These are phyloP conservation scores for Adansonia digitata DNA, from an alignment of 345 rosid species.

Conservation along the genomic window DNA sequence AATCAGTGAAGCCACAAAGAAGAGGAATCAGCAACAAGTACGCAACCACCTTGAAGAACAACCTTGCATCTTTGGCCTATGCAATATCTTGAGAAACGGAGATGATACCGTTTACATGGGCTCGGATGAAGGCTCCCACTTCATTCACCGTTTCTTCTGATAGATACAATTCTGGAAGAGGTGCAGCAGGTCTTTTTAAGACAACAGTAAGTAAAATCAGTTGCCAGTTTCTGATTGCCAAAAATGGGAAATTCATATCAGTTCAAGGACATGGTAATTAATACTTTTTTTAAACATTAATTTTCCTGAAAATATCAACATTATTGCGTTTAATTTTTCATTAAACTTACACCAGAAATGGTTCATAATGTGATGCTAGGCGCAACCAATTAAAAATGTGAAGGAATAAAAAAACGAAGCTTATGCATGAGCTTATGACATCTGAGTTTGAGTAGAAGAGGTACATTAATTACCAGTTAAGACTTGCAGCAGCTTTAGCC, in stretches of 20 bases:
- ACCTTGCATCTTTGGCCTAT: constrained; percentile 60
- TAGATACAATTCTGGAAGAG: constrained; percentile 68
- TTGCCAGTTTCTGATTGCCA: constrained; percentile 7
- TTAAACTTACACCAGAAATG: background rate
- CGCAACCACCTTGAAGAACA: constrained; percentile 54
- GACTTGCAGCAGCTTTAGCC: constrained; percentile 96
- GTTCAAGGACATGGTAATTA: too few species aligned
- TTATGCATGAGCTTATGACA: too few species aligned
- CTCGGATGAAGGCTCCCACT: constrained; percentile 38
- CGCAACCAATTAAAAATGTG: background rate
- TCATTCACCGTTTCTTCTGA: constrained; percentile 61
- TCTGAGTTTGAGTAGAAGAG: background rate
- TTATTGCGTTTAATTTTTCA: background rate
- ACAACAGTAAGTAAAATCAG: constrained; percentile 6
- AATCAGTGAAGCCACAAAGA: constrained; percentile 63
- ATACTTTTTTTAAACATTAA: too few species aligned
- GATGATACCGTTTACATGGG: constrained; percentile 50
- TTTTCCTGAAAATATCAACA: too few species aligned
- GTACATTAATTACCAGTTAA: constrained; percentile 54
- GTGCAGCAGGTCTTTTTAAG: constrained; percentile 77
- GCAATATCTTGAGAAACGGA: constrained; percentile 68
- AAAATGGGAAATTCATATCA: background rate
- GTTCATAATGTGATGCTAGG: background rate
- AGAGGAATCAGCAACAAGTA: constrained; percentile 56
- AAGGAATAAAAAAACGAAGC: too few species aligned